phyloP scores from a whole-genome alignment of 139 green algal genomes.

The Chlamydomonas sp. region DNA sequence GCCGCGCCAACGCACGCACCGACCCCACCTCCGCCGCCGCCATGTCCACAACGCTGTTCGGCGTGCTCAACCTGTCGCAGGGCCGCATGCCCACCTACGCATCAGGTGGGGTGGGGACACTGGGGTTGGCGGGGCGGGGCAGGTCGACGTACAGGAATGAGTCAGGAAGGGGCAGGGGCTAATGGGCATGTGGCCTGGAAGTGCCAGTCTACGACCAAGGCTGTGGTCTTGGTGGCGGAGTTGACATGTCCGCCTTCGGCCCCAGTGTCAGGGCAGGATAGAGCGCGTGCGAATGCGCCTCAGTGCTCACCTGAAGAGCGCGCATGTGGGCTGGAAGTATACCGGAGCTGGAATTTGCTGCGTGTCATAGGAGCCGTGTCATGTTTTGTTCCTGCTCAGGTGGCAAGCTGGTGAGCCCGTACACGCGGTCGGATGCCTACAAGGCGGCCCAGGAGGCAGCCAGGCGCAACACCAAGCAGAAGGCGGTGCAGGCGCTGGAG shows the following conservation, averaged over 20 bases:
- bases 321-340: too few species aligned
- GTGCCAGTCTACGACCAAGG: too few species aligned
- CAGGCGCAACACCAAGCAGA: constrained; percentile 37
- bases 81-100: constrained; percentile 29
- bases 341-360: too few species aligned
- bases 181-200: too few species aligned
- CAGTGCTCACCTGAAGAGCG: too few species aligned
- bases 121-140: too few species aligned
- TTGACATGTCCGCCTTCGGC: too few species aligned
- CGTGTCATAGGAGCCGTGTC: too few species aligned
- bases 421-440: constrained; percentile 27
- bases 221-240: too few species aligned
- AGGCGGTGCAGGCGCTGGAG: constrained; percentile 43
- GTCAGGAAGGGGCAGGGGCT: neutral
- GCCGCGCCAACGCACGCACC: constrained; percentile 46
- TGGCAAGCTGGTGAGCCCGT: constrained; percentile 34
- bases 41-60: constrained; percentile 40
- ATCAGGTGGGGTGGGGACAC: neutral
- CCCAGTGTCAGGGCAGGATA: too few species aligned
- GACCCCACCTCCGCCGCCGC: constrained; percentile 35
- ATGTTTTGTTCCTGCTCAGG: neutral
- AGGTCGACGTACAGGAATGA: neutral
- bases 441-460: constrained; percentile 34
- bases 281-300: too few species aligned
- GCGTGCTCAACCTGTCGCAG: constrained; percentile 31